Evolutionary conservation across 441 rosid genomes (phyloP).

Genomic region (Adansonia madagascariensis): DNA sequence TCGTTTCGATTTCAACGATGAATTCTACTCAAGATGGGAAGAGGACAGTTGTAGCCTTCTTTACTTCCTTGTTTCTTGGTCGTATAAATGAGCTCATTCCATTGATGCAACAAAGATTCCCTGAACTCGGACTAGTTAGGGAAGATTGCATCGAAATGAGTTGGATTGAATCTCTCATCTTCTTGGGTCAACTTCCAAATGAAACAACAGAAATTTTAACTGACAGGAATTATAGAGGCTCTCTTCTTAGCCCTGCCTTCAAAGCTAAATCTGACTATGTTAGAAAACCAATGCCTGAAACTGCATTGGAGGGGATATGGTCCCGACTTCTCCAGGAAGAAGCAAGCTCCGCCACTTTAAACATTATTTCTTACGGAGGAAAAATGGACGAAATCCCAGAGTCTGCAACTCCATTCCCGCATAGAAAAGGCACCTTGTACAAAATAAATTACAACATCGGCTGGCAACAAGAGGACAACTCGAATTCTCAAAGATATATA

Average conservation of each 20-base stretch:
- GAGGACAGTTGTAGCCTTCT: conserved; percentile 10
- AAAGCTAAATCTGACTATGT: conserved; percentile 23
- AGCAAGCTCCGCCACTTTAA: conserved; percentile 18
- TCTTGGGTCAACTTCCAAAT: conserved; percentile 29
- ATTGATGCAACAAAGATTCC: conserved; percentile 37
- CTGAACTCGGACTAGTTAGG: conserved; percentile 39
- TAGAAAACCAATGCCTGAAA: background rate
- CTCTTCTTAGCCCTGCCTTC: background rate
- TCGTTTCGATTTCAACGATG: conserved; percentile 34
- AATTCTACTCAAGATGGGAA: background rate
- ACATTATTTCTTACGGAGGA: conserved; percentile 42
- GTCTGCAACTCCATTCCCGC: conserved; percentile 50
- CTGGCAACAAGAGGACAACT: conserved; percentile 36
- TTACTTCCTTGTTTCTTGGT: conserved; percentile 37
- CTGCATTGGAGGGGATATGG: background rate
- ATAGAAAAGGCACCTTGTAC: conserved; percentile 45
- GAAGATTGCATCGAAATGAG: conserved; percentile 41
- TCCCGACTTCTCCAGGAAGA: conserved; percentile 25
- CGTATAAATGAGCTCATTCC: conserved; percentile 9
- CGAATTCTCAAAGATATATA: conserved; percentile 28
- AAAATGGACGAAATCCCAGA: conserved; percentile 41
- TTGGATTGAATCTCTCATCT: conserved; percentile 49
- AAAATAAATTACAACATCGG: conserved; percentile 41
- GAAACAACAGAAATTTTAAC: conserved; percentile 33
- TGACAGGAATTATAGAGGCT: conserved; percentile 25